These are phyloP conservation scores for Berkeleyomyces basicola DNA, from an alignment of 2,329 filamentous ascomycete genomes.

Conservation along the genomic window DNA sequence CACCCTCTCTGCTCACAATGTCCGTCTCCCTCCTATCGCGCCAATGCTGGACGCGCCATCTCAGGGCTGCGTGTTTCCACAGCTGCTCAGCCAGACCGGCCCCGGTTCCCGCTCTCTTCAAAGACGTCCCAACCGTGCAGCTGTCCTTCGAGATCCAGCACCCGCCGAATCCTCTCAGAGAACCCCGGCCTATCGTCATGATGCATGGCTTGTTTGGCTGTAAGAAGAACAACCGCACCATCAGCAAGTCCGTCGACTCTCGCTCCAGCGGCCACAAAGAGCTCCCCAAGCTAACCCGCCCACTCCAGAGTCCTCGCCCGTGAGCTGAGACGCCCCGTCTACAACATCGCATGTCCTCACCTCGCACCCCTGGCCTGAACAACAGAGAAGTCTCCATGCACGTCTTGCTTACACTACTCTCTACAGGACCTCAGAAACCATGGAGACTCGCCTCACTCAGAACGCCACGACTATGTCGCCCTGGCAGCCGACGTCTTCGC, in stretches of 20 bases:
- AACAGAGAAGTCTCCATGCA: neutral
- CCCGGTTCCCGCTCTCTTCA: neutral
- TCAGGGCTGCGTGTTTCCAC: constrained; percentile 7
- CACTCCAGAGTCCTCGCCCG: constrained; percentile 53
- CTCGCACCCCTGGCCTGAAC: neutral
- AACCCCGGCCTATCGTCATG: constrained; percentile 55
- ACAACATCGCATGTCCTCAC: constrained; percentile 48
- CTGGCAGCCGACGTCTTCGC: constrained; percentile 71
- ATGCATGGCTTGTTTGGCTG: constrained; percentile 90
- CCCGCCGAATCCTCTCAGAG: constrained; percentile 28
- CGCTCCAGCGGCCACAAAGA: neutral
- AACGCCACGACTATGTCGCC: constrained; percentile 58
- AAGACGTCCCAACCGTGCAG: constrained; percentile 16
- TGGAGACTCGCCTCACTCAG: constrained; percentile 68
- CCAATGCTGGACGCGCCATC: neutral
- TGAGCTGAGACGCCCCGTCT: constrained; percentile 65
- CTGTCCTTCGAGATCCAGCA: constrained; percentile 53
- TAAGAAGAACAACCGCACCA: constrained; percentile 84
- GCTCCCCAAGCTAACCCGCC: neutral
- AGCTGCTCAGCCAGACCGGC: neutral
- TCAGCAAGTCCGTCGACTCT: constrained; percentile 64
- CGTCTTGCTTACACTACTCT: constrained; percentile 13
- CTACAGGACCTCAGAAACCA: constrained; percentile 76
- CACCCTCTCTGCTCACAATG: neutral
- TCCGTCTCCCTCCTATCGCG: constrained; percentile 1